These are phyloP conservation scores for Coemansia sp. DNA, from an alignment of 192 early-diverging fungal species.

Conservation along the genomic window DNA sequence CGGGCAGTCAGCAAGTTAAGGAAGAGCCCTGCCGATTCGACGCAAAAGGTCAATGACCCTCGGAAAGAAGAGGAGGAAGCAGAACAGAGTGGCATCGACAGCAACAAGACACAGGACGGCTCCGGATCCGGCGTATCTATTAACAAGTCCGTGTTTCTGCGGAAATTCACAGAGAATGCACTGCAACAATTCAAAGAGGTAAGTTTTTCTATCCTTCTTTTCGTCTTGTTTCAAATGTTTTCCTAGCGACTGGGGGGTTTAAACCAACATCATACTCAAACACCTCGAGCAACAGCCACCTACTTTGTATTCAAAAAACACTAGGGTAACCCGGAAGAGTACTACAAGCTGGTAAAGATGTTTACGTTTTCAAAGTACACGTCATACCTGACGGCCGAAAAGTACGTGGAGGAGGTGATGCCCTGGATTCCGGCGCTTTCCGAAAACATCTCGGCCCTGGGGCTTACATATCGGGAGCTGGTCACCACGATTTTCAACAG, in stretches of 20 bases:
- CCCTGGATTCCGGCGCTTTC: conserved; percentile 43
- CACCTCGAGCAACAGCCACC: too few species aligned
- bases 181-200: conserved; percentile 38
- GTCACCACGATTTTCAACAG: conserved; percentile 37
- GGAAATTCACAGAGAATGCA: conserved; percentile 42
- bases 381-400: conserved; percentile 8
- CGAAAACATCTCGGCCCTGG: conserved; percentile 32
- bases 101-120: neutral
- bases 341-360: conserved; percentile 40
- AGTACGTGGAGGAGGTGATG: conserved; percentile 29
- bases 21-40: neutral
- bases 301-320: neutral
- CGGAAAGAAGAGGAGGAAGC: neutral
- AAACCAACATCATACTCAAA: too few species aligned
- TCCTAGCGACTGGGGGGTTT: too few species aligned
- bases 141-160: conserved; percentile 44
- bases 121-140: conserved; percentile 6
- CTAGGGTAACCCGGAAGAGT: conserved; percentile 30
- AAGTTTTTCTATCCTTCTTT: neutral
- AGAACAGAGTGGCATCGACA: neutral
- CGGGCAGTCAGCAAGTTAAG: conserved; percentile 4
- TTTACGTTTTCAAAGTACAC: conserved; percentile 32
- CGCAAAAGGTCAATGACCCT: neutral
- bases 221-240: too few species aligned
- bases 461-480: conserved; percentile 32